Evolutionary conservation across 306 rosid genomes (phyloP).

Genomic region (Quercus wislizeni): DNA sequence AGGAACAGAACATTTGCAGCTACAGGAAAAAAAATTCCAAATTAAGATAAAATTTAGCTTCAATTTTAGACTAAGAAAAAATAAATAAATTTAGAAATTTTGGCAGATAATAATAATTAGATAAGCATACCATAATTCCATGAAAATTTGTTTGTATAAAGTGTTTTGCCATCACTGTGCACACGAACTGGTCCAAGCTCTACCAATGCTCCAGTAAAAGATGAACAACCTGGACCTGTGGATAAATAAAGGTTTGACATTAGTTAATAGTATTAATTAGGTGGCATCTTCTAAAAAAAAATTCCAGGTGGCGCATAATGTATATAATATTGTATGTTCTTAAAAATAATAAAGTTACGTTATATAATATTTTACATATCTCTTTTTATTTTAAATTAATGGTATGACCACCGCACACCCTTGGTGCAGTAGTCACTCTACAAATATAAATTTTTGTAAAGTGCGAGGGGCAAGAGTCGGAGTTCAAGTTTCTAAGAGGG

Average conservation of each 20-base stretch:
- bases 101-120: not conserved
- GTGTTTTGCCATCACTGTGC: conserved; percentile 85
- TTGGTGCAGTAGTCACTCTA: too few species aligned
- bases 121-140: conserved; percentile 66
- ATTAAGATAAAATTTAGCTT: not conserved
- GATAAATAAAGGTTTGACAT: not conserved
- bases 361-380: too few species aligned
- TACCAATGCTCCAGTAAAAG: conserved; percentile 91
- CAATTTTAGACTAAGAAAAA: not conserved
- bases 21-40: conserved; percentile 12
- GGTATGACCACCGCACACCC: too few species aligned
- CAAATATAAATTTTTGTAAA: too few species aligned
- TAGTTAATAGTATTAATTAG: too few species aligned
- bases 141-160: conserved; percentile 55
- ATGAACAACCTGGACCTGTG: conserved; percentile 94
- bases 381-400: too few species aligned
- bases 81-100: not conserved
- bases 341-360: too few species aligned
- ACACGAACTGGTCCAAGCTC: conserved; percentile 92
- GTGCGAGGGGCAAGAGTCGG: too few species aligned
- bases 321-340: too few species aligned
- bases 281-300: too few species aligned
- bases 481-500: too few species aligned
- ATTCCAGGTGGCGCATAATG: too few species aligned
- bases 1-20: conserved; percentile 43